Percentiles rank a stretch among this genome's conserved stretches.
These are phyloP conservation scores for Beauveria sp. DNA, from an alignment of 2,329 filamentous ascomycete species.

Conservation along the genomic window DNA sequence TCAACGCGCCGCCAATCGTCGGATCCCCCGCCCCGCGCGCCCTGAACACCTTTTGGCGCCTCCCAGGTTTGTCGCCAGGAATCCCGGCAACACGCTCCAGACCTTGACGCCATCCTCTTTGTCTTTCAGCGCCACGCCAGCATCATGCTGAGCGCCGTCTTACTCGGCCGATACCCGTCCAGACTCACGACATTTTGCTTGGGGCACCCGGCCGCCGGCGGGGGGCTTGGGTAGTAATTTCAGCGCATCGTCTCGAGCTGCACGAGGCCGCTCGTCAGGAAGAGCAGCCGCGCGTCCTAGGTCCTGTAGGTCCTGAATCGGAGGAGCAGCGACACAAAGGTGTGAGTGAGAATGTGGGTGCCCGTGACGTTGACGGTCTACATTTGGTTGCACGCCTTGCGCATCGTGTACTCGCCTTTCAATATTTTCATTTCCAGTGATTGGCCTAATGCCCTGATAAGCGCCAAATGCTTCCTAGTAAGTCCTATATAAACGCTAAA, in stretches of 20 bases:
- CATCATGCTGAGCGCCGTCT: slow-evolving; percentile 43
- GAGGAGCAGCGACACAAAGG: slow-evolving; percentile 38
- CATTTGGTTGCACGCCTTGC: slow-evolving; percentile 33
- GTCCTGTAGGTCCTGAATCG: slow-evolving; percentile 12
- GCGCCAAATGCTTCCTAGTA: too few relatives aligned
- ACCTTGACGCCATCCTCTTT: slow-evolving; percentile 34
- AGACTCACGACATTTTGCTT: slow-evolving; percentile 19
- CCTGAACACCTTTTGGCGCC: slow-evolving; percentile 18
- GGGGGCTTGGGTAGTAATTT: slow-evolving; percentile 14
- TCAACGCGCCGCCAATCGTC: slow-evolving; percentile 28
- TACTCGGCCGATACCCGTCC: slow-evolving; percentile 30
- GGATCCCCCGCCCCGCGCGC: slow-evolving; percentile 23
- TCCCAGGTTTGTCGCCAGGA: slow-evolving; percentile 32
- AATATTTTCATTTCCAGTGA: slow-evolving; percentile 30
- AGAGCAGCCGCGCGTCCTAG: slow-evolving; percentile 35
- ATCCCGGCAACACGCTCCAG: slow-evolving; percentile 31
- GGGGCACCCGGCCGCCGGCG: slow-evolving; percentile 29
- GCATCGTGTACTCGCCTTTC: slow-evolving; percentile 20
- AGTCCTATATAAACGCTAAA: not conserved
- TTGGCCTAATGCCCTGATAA: slow-evolving; percentile 21
- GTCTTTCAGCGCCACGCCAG: slow-evolving; percentile 33
- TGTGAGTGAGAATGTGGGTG: slow-evolving; percentile 27
- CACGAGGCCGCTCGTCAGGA: slow-evolving; percentile 36
- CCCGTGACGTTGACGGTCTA: slow-evolving; percentile 41
- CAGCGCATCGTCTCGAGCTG: slow-evolving; percentile 21